phyloP scores from a whole-genome alignment of 345 rosid genomes.

The Limnanthes douglasii region DNA sequence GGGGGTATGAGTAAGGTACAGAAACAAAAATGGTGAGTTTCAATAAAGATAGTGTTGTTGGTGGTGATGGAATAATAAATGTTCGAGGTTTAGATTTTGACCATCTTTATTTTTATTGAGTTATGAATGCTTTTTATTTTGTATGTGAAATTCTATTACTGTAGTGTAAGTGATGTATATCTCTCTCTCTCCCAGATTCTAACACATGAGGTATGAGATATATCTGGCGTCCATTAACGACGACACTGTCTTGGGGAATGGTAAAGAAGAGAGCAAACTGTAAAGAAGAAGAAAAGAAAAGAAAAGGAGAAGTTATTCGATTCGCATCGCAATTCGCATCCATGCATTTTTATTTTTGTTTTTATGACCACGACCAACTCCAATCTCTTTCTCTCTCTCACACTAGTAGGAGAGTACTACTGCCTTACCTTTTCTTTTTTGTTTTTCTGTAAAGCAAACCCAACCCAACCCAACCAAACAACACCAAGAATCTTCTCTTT shows the following conservation, averaged over 20 bases:
- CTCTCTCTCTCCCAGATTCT: conserved; percentile 1
- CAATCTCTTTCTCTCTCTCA: too few species aligned
- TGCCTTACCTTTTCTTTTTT: too few species aligned
- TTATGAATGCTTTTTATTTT: conserved; percentile 12
- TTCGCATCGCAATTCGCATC: conserved; percentile 25
- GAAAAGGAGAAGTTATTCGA: conserved; percentile 20
- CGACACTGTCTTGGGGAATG: conserved; percentile 29
- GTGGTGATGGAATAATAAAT: conserved; percentile 23
- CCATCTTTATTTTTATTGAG: conserved; percentile 22
- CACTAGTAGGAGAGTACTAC: too few species aligned
- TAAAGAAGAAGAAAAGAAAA: conserved; percentile 2
- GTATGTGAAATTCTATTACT: not conserved
- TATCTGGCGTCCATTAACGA: conserved; percentile 27
- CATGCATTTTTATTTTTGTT: too few species aligned
- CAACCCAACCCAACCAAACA: too few species aligned
- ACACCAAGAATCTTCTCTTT: too few species aligned
- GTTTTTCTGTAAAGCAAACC: too few species aligned
- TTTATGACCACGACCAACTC: not conserved
- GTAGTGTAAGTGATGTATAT: conserved; percentile 2
- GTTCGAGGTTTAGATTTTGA: conserved; percentile 26
- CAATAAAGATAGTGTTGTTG: conserved; percentile 24
- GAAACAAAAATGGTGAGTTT: conserved; percentile 24
- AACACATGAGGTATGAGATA: conserved; percentile 4
- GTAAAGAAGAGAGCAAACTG: conserved; percentile 10
- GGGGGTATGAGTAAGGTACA: too few species aligned